Evolutionary conservation across 345 rosid genomes (phyloP).

Genomic region (Eucalyptus tenuipes): DNA sequence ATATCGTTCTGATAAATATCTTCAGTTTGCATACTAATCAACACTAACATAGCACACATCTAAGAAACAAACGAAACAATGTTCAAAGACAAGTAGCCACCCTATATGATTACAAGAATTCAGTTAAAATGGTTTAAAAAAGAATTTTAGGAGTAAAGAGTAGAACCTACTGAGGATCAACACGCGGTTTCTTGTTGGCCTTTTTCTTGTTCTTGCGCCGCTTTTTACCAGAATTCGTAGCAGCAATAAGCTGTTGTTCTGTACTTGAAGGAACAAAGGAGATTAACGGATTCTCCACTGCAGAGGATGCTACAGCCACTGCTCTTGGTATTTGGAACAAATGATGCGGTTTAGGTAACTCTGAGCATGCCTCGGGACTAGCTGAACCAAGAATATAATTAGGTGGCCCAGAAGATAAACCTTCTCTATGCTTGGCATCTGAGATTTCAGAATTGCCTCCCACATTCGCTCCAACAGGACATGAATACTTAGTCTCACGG

Average conservation of each 20-base stretch:
- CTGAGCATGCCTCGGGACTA: background rate
- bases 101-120: background rate
- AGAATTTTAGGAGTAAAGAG: background rate
- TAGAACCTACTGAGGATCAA: background rate
- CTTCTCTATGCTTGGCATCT: background rate
- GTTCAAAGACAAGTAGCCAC: background rate
- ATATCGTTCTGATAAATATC: background rate
- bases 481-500: background rate
- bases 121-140: background rate
- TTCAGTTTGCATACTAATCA: background rate
- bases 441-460: background rate
- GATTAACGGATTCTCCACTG: background rate
- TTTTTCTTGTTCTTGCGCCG: background rate
- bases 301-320: background rate
- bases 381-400: background rate
- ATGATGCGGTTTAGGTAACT: background rate
- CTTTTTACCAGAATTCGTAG: background rate
- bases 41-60: background rate
- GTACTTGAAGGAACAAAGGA: background rate
- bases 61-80: background rate
- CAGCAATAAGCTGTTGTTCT: background rate
- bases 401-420: background rate
- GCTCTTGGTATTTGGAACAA: background rate
- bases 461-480: background rate
- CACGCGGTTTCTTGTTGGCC: background rate